Evolutionary conservation across 306 rosid genomes (phyloP).

Genomic region (Inga laurina): DNA sequence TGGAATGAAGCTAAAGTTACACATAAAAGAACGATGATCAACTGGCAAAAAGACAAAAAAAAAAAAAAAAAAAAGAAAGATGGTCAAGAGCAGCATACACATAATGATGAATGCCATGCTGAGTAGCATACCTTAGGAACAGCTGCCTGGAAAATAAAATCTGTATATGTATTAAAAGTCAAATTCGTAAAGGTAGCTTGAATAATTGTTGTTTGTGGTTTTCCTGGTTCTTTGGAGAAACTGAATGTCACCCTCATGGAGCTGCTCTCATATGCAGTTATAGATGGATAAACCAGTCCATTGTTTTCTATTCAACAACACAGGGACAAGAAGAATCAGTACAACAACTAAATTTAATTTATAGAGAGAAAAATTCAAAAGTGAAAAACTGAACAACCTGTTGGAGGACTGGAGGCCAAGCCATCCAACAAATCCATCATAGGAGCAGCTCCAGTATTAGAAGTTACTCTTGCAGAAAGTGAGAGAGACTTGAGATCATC

Average conservation of each 20-base stretch:
- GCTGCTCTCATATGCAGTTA: constrained; percentile 87
- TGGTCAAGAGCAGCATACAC: constrained; percentile 12
- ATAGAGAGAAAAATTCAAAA: constrained; percentile 1
- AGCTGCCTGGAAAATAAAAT: constrained; percentile 97
- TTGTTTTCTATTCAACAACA: constrained; percentile 59
- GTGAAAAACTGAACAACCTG: constrained; percentile 44
- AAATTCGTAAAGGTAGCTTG: constrained; percentile 78
- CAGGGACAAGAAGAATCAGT: constrained; percentile 30
- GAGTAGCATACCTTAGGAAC: constrained; percentile 84
- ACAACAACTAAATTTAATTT: constrained; percentile 20
- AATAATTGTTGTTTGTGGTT: constrained; percentile 74
- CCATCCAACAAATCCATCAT: constrained; percentile 81
- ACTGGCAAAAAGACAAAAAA: too few species aligned
- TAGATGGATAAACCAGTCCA: constrained; percentile 78
- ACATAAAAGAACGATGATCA: constrained; percentile 8
- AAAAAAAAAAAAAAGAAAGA: not conserved
- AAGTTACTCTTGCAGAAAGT: constrained; percentile 49
- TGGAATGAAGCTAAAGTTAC: not conserved
- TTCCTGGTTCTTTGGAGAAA: constrained; percentile 84
- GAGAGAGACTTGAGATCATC: constrained; percentile 70
- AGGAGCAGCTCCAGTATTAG: constrained; percentile 62
- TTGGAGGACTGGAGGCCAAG: constrained; percentile 54
- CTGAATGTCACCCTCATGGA: constrained; percentile 70
- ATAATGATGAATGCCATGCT: constrained; percentile 24
- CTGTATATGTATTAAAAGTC: constrained; percentile 61